Conservation (phyloP, 495 filamentous ascomycete genomes). For the Darksidea phi region DNA sequence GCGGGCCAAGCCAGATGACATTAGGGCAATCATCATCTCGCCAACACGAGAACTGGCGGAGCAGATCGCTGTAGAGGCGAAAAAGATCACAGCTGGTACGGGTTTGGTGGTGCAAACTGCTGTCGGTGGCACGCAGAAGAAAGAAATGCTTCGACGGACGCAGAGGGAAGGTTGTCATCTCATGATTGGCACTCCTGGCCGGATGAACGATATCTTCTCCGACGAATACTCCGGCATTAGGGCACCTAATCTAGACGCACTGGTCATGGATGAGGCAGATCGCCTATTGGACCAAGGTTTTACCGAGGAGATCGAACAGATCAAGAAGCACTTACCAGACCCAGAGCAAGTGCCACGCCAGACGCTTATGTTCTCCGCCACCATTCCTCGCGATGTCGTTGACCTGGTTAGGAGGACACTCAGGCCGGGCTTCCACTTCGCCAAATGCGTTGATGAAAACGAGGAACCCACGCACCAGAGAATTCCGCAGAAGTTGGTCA, state of each 20-base stretch:
- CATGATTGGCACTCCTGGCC: slow-evolving; percentile 86
- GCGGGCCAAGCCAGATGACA: slow-evolving; percentile 59
- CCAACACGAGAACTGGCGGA: slow-evolving; percentile 94
- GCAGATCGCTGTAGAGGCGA: slow-evolving; percentile 85
- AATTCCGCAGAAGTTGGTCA: slow-evolving; percentile 74
- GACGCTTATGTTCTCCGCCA: slow-evolving; percentile 92
- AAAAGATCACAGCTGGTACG: slow-evolving; percentile 63
- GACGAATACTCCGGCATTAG: slow-evolving; percentile 64
- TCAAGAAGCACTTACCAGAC: slow-evolving; percentile 65
- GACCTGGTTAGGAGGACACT: slow-evolving; percentile 66
- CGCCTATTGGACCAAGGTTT: slow-evolving; percentile 90
- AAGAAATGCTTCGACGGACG: slow-evolving; percentile 58
- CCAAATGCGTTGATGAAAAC: slow-evolving; percentile 76
- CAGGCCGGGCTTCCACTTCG: slow-evolving; percentile 74
- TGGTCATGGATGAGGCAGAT: slow-evolving; percentile 95
- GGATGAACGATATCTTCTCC: slow-evolving; percentile 77
- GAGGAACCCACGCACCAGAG: slow-evolving; percentile 80
- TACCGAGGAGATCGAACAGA: slow-evolving; percentile 68
- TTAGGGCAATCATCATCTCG: slow-evolving; percentile 86
- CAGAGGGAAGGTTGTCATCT: slow-evolving; percentile 78
- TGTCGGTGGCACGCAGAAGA: slow-evolving; percentile 84
- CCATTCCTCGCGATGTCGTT: slow-evolving; percentile 80
- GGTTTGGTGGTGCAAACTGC: slow-evolving; percentile 77
- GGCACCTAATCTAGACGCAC: slow-evolving; percentile 69
- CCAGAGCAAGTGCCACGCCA: slow-evolving; percentile 65